Evolutionary conservation across 768 basidiomycete species (phyloP).

Genomic region (Austroboletus eburneus): DNA sequence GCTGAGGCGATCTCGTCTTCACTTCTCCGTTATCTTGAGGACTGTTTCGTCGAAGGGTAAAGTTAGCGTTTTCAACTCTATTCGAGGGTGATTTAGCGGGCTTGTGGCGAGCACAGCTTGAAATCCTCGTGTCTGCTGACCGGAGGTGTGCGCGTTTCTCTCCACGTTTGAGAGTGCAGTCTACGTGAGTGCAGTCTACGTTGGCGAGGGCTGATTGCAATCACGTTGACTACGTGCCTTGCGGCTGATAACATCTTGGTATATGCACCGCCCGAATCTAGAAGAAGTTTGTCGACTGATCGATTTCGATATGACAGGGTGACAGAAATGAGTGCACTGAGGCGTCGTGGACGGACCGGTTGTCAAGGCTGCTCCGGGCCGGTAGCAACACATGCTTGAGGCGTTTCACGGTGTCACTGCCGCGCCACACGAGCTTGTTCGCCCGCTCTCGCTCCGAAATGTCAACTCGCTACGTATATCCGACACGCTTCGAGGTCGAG

Average conservation of each 20-base stretch:
- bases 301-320: too few relatives aligned
- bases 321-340: background rate
- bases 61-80: constrained; percentile 1
- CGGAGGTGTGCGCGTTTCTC: background rate
- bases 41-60: background rate
- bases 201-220: background rate
- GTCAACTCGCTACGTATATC: background rate
- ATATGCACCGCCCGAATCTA: too few relatives aligned
- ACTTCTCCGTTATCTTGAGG: background rate
- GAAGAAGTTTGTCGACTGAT: too few relatives aligned
- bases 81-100: background rate
- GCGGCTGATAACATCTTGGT: background rate
- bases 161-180: background rate
- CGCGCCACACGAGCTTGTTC: too few relatives aligned
- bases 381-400: background rate
- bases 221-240: constrained; percentile 1
- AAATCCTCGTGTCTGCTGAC: background rate
- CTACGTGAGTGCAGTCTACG: background rate
- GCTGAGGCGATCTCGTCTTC: background rate
- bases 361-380: background rate
- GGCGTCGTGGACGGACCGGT: background rate
- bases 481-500: background rate
- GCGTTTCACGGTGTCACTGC: background rate
- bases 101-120: background rate
- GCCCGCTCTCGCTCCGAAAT: background rate